Conservation (phyloP, 1,284 basidiomycete species). For the Cystobasidium slooffiae region DNA sequence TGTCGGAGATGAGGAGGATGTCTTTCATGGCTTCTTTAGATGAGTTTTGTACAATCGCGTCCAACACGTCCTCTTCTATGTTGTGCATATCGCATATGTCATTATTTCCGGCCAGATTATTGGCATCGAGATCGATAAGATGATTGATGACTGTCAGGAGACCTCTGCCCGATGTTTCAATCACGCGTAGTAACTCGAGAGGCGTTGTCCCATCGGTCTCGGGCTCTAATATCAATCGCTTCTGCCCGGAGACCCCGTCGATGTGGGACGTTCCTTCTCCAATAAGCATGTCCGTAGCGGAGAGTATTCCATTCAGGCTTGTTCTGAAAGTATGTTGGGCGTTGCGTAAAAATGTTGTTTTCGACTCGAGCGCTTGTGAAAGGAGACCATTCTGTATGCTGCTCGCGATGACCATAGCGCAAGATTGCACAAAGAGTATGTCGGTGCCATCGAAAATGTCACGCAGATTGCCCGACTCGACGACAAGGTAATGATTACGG, state of each 20-base stretch:
- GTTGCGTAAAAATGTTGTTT: constrained; percentile 13
- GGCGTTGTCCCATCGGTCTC: background rate
- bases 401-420: constrained; percentile 20
- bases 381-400: constrained; percentile 18
- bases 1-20: background rate
- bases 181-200: constrained; percentile 14
- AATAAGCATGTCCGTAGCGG: constrained; percentile 36
- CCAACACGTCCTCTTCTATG: constrained; percentile 15
- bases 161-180: constrained; percentile 26
- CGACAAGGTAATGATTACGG: constrained; percentile 5
- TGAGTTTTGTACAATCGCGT: constrained; percentile 6
- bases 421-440: constrained; percentile 25
- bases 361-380: constrained; percentile 8
- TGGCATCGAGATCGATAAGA: constrained; percentile 18
- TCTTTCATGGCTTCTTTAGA: background rate
- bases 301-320: constrained; percentile 27
- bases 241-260: background rate
- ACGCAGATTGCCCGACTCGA: background rate
- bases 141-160: constrained; percentile 31
- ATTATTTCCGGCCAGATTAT: background rate
- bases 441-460: constrained; percentile 27
- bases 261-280: background rate
- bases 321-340: constrained; percentile 36
- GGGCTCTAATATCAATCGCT: background rate
- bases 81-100: constrained; percentile 7